Evolutionary conservation across 2,329 filamentous ascomycete genomes (phyloP).

Genomic region (Alternaria conjuncta): DNA sequence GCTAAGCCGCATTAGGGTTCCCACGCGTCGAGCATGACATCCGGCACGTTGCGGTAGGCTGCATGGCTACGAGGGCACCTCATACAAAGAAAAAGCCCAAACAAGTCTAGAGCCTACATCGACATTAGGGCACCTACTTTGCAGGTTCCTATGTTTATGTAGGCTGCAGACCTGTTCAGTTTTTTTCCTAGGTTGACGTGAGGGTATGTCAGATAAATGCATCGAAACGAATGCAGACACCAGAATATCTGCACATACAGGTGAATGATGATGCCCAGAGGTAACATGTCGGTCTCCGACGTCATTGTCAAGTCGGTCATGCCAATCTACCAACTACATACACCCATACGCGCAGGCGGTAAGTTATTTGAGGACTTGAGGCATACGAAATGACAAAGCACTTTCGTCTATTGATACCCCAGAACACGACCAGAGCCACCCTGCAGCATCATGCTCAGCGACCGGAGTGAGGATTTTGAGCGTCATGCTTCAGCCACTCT

Average conservation of each 20-base stretch:
- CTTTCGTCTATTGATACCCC: rapidly evolving
- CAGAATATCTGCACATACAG: not conserved
- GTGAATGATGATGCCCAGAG: not conserved
- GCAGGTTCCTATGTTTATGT: not conserved
- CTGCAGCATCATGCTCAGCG: rapidly evolving
- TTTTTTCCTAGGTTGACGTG: not conserved
- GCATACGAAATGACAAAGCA: not conserved
- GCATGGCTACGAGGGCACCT: not conserved
- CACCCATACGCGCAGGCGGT: not conserved
- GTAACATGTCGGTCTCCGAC: not conserved
- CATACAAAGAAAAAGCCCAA: not conserved
- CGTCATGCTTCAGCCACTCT: not conserved
- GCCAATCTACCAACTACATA: not conserved
- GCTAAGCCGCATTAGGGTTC: slow-evolving; percentile 1
- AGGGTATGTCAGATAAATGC: not conserved
- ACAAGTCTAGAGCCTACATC: not conserved
- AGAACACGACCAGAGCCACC: not conserved
- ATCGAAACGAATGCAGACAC: not conserved
- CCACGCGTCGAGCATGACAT: not conserved
- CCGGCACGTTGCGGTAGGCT: not conserved
- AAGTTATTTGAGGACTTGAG: not conserved
- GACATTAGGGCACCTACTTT: not conserved
- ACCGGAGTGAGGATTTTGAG: rapidly evolving
- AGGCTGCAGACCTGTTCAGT: not conserved
- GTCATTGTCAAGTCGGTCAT: not conserved